Evolutionary conservation across 331 rosid species (phyloP), one percentile per base, ranked within the genome.

Genomic region (Cydonia oblonga): DNA sequence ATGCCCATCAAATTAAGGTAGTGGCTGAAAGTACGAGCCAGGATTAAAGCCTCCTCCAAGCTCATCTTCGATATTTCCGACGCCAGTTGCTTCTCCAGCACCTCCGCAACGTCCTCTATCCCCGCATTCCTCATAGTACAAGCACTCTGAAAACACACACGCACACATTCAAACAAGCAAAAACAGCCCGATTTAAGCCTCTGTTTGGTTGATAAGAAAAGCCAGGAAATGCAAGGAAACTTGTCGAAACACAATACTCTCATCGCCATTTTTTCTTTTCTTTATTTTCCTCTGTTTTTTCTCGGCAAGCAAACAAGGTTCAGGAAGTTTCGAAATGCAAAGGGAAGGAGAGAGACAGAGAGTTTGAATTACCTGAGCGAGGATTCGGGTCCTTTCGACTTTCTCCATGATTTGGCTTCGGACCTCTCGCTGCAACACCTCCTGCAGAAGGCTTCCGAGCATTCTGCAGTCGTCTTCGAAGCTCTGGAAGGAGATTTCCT

Each of bases 21-120:
- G 57, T 93, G 97, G 75, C 98, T 87, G 70, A 90, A 90, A 56
- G 97, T 93, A 66, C 97, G 98, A 86, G 93, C 97, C 20, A 90
- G 87, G 62, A 84, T 82, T n/a, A 93, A 70, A n/a, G 97, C 98
- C 82, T 89, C 98, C 64, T 90, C 93, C 22, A 90, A 75, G 19
- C 85, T 79, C 98, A 90, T 89, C 74, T 90, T 77, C 29, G 97
- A 93, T 44, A 93, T 82, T 84, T 89, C 97, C 9, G 96, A 83
- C 26, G 92, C 90, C 35, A 89, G 84, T 78, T 90, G 98, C 84
- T 90, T 90, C 89, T 90, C 98, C 19, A 93, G 79, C 83, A 84
- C 18, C 84, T 86, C 93, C 11, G 97, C 96, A 83, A 80, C 86
- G 81, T 87, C 74, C 76, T 82, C 88, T 46, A 93, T 85, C 77